Base-by-base conservation (phyloP, 225 moss, liverwort and hornwort genomes). In the Pseudoscleropodium purum region DNA sequence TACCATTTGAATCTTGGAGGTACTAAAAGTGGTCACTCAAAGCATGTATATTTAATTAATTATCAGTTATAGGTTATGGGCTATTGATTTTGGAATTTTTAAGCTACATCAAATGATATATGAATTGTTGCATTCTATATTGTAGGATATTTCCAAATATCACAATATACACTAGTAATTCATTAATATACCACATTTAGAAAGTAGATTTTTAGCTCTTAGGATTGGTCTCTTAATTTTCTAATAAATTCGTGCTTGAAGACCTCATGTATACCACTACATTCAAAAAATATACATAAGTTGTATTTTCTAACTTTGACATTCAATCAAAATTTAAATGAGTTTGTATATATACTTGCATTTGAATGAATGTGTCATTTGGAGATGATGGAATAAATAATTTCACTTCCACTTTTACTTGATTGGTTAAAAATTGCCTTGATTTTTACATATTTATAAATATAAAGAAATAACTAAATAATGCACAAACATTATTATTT, bases 21-120 rank as follows among this genome's bases (percentile, higher is more conserved):
- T 41, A 5, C 27, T 43, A 15, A 43, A 43, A 43, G 9, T 73
- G 2, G 13, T 43, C 27, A 73, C 0, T 29, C 16, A 27, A 73
- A 43, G 4, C 43, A 10, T 15, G 3, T 3, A 0, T 29, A 10
- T 30, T 29, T 29, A 8, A 73, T 26, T 15, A 26, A 9, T 26
- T 73, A n/a, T n/a, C 0, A 4, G 20, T 72, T 26, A 15, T 41
- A 3, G 5, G 0, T 47, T 45, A 74, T 6, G 2, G 7, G 2
- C 11, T 30, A 45, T 18, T 2, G 0, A 29, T 17, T 74, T 47
- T 30, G 11, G 18, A 18, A 47, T 47, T 47, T 15, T 47, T 2
- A 47, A 18, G 18, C 0, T 47, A 0, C 18, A 75, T 47, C 30
- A 31, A 30, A 31, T 75, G 11, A 11, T 47, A 10, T 16, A 75